phyloP scores from a whole-genome alignment of 345 rosid species.

The Laguncularia racemosa region DNA sequence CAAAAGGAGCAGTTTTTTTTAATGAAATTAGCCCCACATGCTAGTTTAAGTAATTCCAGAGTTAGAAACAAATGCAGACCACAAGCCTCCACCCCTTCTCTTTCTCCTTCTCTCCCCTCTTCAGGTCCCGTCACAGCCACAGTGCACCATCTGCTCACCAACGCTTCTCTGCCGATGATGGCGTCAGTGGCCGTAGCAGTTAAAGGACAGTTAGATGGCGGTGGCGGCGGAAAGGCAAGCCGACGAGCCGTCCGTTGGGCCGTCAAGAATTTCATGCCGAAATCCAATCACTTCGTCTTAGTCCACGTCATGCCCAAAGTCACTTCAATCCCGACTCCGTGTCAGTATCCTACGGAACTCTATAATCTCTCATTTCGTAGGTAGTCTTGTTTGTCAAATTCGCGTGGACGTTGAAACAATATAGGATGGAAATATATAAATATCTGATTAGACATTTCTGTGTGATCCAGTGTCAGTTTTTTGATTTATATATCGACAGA shows the following conservation, averaged over 20 bases:
- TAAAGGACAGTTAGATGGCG: constrained; percentile 37
- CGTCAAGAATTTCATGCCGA: constrained; percentile 37
- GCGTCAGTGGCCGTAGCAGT: constrained; percentile 48
- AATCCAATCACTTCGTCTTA: constrained; percentile 47
- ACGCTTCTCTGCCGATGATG: constrained; percentile 16
- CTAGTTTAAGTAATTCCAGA: too few relatives aligned
- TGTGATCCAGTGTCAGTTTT: too few relatives aligned
- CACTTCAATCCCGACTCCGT: constrained; percentile 62
- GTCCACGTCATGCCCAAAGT: constrained; percentile 70
- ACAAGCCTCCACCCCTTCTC: too few relatives aligned
- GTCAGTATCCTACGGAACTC: constrained; percentile 23
- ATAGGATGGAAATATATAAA: too few relatives aligned
- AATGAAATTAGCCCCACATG: too few relatives aligned
- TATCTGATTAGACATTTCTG: too few relatives aligned
- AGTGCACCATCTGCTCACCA: not conserved
- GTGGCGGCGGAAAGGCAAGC: constrained; percentile 51
- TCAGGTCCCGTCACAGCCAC: constrained; percentile 2
- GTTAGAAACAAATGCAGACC: too few relatives aligned
- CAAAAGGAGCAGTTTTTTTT: too few relatives aligned
- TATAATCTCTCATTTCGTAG: not conserved
- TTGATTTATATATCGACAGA: too few relatives aligned
- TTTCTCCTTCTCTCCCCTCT: not conserved
- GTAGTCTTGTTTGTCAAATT: not conserved
- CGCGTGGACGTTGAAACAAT: not conserved
- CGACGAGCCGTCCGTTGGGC: constrained; percentile 82